phyloP scores from a whole-genome alignment of 2,329 filamentous ascomycete species.

The Alternaria arbusti region DNA sequence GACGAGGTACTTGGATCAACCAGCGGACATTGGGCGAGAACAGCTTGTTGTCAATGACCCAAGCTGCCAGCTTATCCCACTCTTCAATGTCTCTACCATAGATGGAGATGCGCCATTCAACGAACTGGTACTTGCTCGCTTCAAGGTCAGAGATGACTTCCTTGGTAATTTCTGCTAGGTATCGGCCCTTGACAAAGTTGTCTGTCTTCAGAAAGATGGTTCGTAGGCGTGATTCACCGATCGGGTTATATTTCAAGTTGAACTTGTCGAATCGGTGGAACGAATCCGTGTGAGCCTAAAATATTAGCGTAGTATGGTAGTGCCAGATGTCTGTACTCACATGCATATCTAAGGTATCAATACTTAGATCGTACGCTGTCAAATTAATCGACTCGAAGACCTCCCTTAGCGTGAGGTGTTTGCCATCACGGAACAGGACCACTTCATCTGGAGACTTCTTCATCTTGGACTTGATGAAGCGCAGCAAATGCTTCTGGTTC shows the following conservation, averaged over 20 bases:
- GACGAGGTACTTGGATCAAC: conserved; percentile 91
- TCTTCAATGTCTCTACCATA: conserved; percentile 92
- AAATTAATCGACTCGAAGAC: conserved; percentile 98
- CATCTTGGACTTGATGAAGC: conserved; percentile 99
- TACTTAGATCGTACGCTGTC: conserved; percentile 96
- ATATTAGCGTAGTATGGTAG: conserved; percentile 12
- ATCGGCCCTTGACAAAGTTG: conserved; percentile 94
- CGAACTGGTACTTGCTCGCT: conserved; percentile 99
- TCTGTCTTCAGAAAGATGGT: conserved; percentile 99
- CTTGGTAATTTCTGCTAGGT: conserved; percentile 95
- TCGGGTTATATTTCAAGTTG: conserved; percentile 97
- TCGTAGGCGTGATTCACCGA: conserved; percentile 90
- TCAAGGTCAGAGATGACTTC: conserved; percentile 97
- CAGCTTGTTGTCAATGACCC: conserved; percentile 97
- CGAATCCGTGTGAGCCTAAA: conserved; percentile 88
- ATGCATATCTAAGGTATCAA: conserved; percentile 99
- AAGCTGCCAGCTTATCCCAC: conserved; percentile 96
- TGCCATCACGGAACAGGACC: conserved; percentile 89
- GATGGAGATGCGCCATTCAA: conserved; percentile 97
- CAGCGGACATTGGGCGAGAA: conserved; percentile 98
- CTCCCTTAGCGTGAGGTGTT: conserved; percentile 86
- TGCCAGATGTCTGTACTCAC: conserved; percentile 57
- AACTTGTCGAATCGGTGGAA: conserved; percentile 99
- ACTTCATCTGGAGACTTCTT: conserved; percentile 96
- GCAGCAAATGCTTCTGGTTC: conserved; percentile 98